Evolutionary conservation across 2,329 filamentous ascomycete genomes (phyloP), one percentile per base, ranked within the genome.

Genomic region (Aspergillus fijiensis): DNA sequence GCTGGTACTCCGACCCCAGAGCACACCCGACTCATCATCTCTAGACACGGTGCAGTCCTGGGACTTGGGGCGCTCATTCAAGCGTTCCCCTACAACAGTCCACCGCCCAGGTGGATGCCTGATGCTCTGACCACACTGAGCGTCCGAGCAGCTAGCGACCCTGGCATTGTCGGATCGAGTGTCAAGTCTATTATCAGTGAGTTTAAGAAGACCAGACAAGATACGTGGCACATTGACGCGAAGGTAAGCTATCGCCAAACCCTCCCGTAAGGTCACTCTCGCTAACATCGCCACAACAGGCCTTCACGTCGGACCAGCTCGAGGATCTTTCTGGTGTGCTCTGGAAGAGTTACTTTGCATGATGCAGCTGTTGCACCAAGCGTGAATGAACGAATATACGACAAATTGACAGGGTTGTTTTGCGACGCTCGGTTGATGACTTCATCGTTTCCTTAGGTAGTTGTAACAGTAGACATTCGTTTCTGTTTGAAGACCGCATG

Each of bases 281-380:
- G 25, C 57, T 61, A 54, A 64, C 52, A 35, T 49, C 6, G 11
- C n/a, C 4, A 19, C 4, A 54, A 45, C 57, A 92, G 87, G 86
- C 85, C 61, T 99, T 99, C 73, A 92, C 92, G 27, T 80, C 89
- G 31, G 95, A 98, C 69, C 94, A 99, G 72, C 81, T 99, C 11
- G 95, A 98, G 76, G 94, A 98, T 72, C 77, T 99, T 60, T 93
- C 97, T 70, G 95, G 95, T 55, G 96, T 99, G 51, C 81, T 99
- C 55, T 99, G 95, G 95, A 99, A 99, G 88, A 98, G 94, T 76
- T 99, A 99, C 75, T 99, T 99, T 81, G 96, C 93, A 47, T 96
- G 80, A 50, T 48, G 9, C 11, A 25, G 7, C 31, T 16, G 59
- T 48, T 5, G 49, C 12, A 39, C 19, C 45, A 25, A 29, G 39